phyloP scores from a whole-genome alignment of 2,329 filamentous ascomycete genomes.

The Albifimbria verrucaria region DNA sequence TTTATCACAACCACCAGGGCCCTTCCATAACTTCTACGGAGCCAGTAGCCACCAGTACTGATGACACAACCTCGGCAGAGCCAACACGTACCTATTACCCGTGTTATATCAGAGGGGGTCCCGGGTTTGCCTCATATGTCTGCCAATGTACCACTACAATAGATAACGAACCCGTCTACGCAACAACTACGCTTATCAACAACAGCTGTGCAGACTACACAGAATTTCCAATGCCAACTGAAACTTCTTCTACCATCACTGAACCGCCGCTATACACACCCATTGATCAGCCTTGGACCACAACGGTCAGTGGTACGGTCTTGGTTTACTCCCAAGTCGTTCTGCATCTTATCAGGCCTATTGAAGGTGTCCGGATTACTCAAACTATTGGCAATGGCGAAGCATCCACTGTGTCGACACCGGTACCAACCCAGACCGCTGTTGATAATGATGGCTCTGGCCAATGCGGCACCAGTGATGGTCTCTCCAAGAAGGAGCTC shows the following conservation, averaged over 20 bases:
- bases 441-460: constrained; percentile 9
- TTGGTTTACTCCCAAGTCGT: not conserved
- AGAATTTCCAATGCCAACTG: not conserved
- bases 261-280: not conserved
- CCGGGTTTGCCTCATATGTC: too few relatives aligned
- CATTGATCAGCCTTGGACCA: not conserved
- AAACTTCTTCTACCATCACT: not conserved
- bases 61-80: not conserved
- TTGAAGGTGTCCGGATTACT: not conserved
- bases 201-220: not conserved
- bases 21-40: too few relatives aligned
- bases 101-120: too few relatives aligned
- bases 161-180: too few relatives aligned
- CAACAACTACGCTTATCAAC: too few relatives aligned
- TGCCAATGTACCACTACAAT: too few relatives aligned
- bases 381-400: not conserved
- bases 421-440: constrained; percentile 6
- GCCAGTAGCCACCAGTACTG: not conserved
- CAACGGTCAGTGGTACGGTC: not conserved
- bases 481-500: constrained; percentile 5
- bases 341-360: not conserved
- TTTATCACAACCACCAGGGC: not conserved
- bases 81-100: too few relatives aligned
- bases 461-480: constrained; percentile 9
- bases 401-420: not conserved